phyloP scores from a whole-genome alignment of 169 alveolate genomes.

The Theileria annulata region DNA sequence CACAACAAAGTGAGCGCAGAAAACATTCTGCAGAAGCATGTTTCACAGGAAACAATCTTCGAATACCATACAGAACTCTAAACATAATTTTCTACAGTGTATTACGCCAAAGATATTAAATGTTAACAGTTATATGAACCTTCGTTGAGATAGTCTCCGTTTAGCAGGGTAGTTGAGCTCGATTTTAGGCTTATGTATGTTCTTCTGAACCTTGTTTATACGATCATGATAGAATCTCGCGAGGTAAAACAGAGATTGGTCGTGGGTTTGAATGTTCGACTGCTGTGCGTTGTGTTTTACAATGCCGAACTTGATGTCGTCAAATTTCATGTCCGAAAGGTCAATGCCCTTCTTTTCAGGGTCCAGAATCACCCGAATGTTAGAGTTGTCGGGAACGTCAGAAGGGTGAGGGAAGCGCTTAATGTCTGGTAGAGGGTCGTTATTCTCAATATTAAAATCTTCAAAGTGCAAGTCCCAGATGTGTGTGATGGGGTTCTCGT shows the following conservation, averaged over 20 bases:
- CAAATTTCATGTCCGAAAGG: conserved; percentile 19
- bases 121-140: neutral
- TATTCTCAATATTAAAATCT: conserved; percentile 10
- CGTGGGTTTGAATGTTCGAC: neutral
- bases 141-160: neutral
- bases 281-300: neutral
- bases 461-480: conserved; percentile 58
- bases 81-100: neutral
- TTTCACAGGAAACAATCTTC: conserved; percentile 46
- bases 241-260: neutral
- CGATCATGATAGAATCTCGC: neutral
- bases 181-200: neutral
- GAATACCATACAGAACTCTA: conserved; percentile 56
- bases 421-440: neutral
- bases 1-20: conserved; percentile 13
- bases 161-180: neutral
- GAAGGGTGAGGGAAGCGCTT: neutral
- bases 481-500: conserved; percentile 17
- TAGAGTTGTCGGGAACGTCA: conserved; percentile 9
- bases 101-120: neutral
- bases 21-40: conserved; percentile 18
- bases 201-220: neutral
- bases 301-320: neutral
- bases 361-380: conserved; percentile 3
- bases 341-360: neutral